Conservation (phyloP, 306 rosid species). For the Senna siamea region DNA sequence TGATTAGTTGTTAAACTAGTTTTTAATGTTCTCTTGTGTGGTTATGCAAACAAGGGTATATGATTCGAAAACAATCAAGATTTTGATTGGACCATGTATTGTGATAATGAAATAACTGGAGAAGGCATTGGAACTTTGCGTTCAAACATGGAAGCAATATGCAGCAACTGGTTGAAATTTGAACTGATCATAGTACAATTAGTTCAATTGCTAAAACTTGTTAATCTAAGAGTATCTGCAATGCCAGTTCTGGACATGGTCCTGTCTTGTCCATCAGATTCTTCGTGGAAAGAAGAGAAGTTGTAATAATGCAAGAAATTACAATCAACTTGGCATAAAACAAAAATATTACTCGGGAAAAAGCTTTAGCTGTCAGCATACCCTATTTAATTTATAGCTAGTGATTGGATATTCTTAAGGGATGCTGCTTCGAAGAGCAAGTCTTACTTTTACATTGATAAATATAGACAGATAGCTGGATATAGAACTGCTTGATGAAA, state of each 20-base stretch:
- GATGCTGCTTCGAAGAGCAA: constrained; percentile 18
- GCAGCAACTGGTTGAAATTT: constrained; percentile 8
- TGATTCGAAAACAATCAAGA: background rate
- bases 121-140: background rate
- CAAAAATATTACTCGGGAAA: background rate
- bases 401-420: constrained; percentile 10
- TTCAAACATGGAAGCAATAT: background rate
- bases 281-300: constrained; percentile 4
- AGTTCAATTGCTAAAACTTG: constrained; percentile 4
- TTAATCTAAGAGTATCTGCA: background rate
- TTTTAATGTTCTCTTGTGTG: background rate
- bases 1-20: background rate
- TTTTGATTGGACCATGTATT: background rate
- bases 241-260: background rate
- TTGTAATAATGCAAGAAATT: constrained; percentile 9
- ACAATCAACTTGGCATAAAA: background rate
- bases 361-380: constrained; percentile 10
- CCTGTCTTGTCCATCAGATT: background rate
- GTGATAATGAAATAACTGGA: background rate
- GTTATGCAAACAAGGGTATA: background rate
- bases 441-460: constrained; percentile 5
- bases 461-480: background rate
- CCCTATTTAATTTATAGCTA: background rate
- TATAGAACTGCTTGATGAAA: background rate
- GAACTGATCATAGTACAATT: background rate